Base-by-base conservation (phyloP, 176 grass and related monocot genomes). In the Ensete ventricosum region DNA sequence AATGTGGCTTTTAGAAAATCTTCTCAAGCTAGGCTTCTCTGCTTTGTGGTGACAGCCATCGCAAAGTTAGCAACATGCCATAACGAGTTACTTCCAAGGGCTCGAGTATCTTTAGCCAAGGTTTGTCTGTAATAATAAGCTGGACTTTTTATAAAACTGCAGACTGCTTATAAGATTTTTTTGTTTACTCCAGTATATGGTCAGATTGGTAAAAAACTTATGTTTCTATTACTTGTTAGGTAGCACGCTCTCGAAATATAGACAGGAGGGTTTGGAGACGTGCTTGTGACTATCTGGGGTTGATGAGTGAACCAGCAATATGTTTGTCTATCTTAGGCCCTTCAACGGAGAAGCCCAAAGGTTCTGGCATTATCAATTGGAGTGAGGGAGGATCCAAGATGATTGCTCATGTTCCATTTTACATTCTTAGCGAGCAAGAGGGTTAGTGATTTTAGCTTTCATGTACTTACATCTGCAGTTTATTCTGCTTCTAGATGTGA, bases 1-100 rank as follows among this genome's bases (percentile, higher is more conserved):
- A 76, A 78, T 82, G 75, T 83, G 26, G 75, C 88, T 66, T 91
- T 82, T 64, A 73, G 84, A 79, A 99, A 87, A 67, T 88, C 90
- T 54, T 91, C 86, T 17, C 84, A 94, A 84, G 80, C 88, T 63
- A 89, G 95, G 82, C 82, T 94, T 27, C 91, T 99, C 79, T 99
- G 90, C 76, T 94, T 94, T 89, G 91, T 91, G 69, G 95, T 94
- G 75, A 94, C 91, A 23, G 91, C 91, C 62, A 99, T 91, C 77
- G 84, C 86, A 17, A 99, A 99, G 77, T 85, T 99, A 29, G 95
- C 91, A 64, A 99, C 95, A 21, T 94, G 88, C 78, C 88, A 99
- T 12, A 84, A 83, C n/a, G 95, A 94, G 72, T 81, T 99, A 81
- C 88, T 99, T 83, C 95, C 91, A 63, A 82, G 91, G 78, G 91